Evolutionary conservation across 2,329 filamentous ascomycete species (phyloP), one percentile per base, ranked within the genome.

Genomic region (Periconia digitata): DNA sequence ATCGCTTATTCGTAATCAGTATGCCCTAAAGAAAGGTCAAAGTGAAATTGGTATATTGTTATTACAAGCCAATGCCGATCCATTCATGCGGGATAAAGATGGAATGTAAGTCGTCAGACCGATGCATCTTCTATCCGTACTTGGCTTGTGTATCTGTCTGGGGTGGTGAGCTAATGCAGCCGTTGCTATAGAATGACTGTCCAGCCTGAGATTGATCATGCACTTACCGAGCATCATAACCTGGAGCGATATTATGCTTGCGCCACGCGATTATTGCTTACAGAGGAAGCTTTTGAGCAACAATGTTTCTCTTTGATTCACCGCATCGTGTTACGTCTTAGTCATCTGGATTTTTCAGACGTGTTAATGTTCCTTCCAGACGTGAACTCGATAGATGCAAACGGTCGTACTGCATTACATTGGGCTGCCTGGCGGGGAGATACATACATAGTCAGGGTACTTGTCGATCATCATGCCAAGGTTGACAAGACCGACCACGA

Each of bases 391-490:
- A 34, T 36, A 4, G 51, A 53, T 27, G 39, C 22, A 15, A 50
- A 48, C 27, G 50, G 50, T 24, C 36, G 47, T 15, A 53, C 46
- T 10, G 36, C 46, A 6, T 32, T 49, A 3, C 37, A 47, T 7
- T 50, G 51, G 51, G 51, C 44, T 21, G 47, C 51, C 27, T 50
- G 47, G 51, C 18, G 47, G 34, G 47, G 47, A 12, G 41, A 53
- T 36, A n/a, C 20, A 37, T 27, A 10, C 3, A 40, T 8, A 12
- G 44, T 50, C 16, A 35, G 34, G 21, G 21, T 53, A 6, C 44
- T 53, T 13, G 24, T 53, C 20, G 37, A 32, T 10, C 40, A 47
- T 39, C 41, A 47, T 17, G 51, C 49, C 3, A 44, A 48, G 22
- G 36, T 46, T 21, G 36, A 50, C 22, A 45, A 42, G n/a, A 21